Base-by-base conservation (phyloP, 2,329 filamentous ascomycete genomes). In the Dothiorella sarmentorum region DNA sequence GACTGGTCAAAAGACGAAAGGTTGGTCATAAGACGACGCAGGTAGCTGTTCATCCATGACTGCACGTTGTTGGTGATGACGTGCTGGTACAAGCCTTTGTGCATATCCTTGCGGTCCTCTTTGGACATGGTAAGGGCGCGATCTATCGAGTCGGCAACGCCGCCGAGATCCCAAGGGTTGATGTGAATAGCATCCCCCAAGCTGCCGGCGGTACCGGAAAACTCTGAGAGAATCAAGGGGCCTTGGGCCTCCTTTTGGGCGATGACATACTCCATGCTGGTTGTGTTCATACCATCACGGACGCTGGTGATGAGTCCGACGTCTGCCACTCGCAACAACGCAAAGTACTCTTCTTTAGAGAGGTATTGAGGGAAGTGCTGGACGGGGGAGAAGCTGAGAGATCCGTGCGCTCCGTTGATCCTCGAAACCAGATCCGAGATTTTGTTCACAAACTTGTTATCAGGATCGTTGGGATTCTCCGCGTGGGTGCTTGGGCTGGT, bases 271-370 rank as follows among this genome's bases (percentile, higher is more conserved):
- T 97, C 94, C 65, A 97, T 79, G 71, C 91, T 95, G 18, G 92
- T 96, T 0, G 93, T 97, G 78, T 97, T 97, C 92, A 97, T 97
- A 60, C 93, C 93, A 72, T 97, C 94, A 61, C 93, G 86, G 20
- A 97, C 92, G 65, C 91, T 96, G 6, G 94, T 97, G 73, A 97
- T 97, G 52, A 97, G 80, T 3, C 91, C 93, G 64, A 97, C 90
- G 71, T 97, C 91, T 31, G 89, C 92, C 2, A 91, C 85, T 22
- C 93, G 86, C 55, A 97, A 82, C n/a, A 97, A 83, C 3, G 93
- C 92, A 73, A 96, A 95, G 73, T 97, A 97, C 75, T 97, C 92
- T 66, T 91, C 88, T 64, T 88, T 88, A 47, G 85, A 87, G 44
- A 97, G 82, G 71, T 97, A 97, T 71, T 97, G 92, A 7, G 92